Evolutionary conservation across 441 rosid species (phyloP), one percentile per base, ranked within the genome.

Genomic region (Mallotus japonicus): DNA sequence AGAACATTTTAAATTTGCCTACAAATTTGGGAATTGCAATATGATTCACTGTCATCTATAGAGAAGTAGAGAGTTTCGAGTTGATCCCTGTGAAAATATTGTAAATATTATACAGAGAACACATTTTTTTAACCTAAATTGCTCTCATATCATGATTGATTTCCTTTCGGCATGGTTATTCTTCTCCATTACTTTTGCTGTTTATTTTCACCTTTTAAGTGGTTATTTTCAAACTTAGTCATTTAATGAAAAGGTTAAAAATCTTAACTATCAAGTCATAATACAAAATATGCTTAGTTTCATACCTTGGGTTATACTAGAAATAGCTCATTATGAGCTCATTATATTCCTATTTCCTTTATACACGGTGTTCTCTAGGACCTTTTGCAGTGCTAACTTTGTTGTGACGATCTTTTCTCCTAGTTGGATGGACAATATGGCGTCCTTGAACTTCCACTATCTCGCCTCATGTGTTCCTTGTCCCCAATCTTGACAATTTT

Each of bases 371-470:
- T 87, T 93, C 97, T 67, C 98, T 83, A 20, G 97, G 93, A 11
- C 98, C 97, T 81, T 93, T 93, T 2, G 97, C 90, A 0, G 98
- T 91, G 73, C 93, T 91, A 8, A 93, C 98, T 79, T 93, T 93
- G 80, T 96, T 93, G 78, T 93, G 98, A 17, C 94, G 87, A 82
- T 93, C 98, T 81, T 91, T 93, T 53, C 85, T 82, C 50, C 96
- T 96, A 0, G 87, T 91, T 34, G 97, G 83, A 51, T 93, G 82
- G 8, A 93, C 86, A 90, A 93, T 93, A 94, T 87, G 97, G 62
- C 97, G 97, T 53, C 97, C 98, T 83, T 93, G 86, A 10, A 93
- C 98, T 74, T 91, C 96, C 64, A 93, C 96, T 46, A 93, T 93
- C 85, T 91, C 93, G 0, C 93, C 96, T 51, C 83, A 87, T 1